phyloP scores from a whole-genome alignment of 495 filamentous ascomycete species.

The Aspergillus avenaceus region DNA sequence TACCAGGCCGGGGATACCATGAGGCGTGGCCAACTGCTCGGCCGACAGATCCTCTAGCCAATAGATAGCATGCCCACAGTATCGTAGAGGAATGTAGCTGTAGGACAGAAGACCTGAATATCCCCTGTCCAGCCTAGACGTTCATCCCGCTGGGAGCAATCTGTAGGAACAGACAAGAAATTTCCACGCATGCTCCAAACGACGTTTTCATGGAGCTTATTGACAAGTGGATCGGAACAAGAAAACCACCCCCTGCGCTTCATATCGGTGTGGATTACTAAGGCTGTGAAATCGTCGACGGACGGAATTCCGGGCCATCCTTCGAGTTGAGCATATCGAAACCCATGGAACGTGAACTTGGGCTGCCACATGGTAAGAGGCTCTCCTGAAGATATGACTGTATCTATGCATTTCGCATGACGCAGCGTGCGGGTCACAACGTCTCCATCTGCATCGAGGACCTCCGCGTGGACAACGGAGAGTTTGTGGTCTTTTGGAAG shows the following conservation, averaged over 20 bases:
- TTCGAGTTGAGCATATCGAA: constrained; percentile 49
- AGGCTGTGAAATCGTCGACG: constrained; percentile 28
- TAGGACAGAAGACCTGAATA: constrained; percentile 47
- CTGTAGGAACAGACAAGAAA: constrained; percentile 51
- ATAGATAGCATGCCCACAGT: constrained; percentile 43
- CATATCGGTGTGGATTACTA: constrained; percentile 51
- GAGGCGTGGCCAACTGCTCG: neutral
- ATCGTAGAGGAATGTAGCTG: constrained; percentile 50
- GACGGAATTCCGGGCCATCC: constrained; percentile 41
- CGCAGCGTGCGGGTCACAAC: neutral
- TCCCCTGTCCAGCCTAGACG: constrained; percentile 58
- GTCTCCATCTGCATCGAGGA: constrained; percentile 1
- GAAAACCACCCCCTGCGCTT: constrained; percentile 42
- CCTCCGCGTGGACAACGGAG: constrained; percentile 1
- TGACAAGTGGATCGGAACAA: constrained; percentile 44
- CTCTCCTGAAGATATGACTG: neutral
- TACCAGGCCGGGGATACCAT: too few species aligned
- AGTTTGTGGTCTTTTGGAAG: neutral
- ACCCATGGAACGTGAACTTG: constrained; percentile 54
- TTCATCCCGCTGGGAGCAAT: constrained; percentile 56
- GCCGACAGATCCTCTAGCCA: constrained; percentile 53
- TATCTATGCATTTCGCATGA: neutral
- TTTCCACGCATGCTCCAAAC: constrained; percentile 54
- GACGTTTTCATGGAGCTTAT: constrained; percentile 48
- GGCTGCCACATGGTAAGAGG: neutral